Conservation (phyloP, 2,329 filamentous ascomycete species). For the Fonsecaea pugnacius region DNA sequence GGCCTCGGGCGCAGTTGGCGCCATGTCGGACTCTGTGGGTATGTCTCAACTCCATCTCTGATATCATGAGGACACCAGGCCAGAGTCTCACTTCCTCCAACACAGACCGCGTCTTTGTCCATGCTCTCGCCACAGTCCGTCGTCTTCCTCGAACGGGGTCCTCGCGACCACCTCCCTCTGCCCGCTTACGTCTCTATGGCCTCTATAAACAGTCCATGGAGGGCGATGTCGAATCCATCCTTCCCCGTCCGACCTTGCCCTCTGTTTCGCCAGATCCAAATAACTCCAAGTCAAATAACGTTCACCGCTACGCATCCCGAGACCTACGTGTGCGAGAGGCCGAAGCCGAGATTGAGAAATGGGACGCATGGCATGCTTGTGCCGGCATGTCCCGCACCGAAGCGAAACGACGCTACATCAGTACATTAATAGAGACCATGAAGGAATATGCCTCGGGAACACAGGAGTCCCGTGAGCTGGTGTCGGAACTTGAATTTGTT, state of each 20-base stretch:
- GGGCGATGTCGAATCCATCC: conserved; percentile 91
- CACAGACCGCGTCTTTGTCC: conserved; percentile 94
- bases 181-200: conserved; percentile 91
- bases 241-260: conserved; percentile 71
- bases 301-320: conserved; percentile 36
- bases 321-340: conserved; percentile 51
- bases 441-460: conserved; percentile 88
- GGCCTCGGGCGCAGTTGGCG: conserved; percentile 12
- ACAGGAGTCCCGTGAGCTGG: conserved; percentile 78
- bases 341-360: conserved; percentile 40
- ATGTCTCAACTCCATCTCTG: conserved; percentile 34
- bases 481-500: conserved; percentile 95
- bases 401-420: conserved; percentile 91
- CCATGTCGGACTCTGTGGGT: conserved; percentile 52
- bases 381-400: conserved; percentile 82
- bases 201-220: conserved; percentile 99
- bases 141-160: conserved; percentile 94
- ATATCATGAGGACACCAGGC: neutral
- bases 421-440: conserved; percentile 94
- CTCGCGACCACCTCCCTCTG: conserved; percentile 79
- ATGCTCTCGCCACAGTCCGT: conserved; percentile 98
- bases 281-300: conserved; percentile 31
- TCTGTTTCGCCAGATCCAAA: conserved; percentile 32
- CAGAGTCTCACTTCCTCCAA: conserved; percentile 8
- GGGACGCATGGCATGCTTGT: conserved; percentile 94